phyloP scores from a whole-genome alignment of 495 filamentous ascomycete species.

The Aspergillus ostianus region DNA sequence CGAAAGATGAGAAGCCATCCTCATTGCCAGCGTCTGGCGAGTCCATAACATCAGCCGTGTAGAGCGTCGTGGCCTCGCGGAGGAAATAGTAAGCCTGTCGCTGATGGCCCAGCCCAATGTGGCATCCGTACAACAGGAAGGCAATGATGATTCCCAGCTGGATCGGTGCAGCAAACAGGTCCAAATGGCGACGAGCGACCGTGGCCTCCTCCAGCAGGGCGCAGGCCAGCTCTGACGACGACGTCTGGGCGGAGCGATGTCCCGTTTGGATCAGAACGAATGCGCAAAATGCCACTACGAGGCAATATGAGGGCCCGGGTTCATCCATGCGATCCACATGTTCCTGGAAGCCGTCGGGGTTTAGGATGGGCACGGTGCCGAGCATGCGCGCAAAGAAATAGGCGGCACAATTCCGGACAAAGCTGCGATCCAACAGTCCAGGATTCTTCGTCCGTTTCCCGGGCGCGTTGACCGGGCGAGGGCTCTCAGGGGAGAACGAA shows the following conservation, averaged over 20 bases:
- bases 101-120: slow-evolving; percentile 68
- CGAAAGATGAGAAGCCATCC: slow-evolving; percentile 9
- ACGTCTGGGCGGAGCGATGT: slow-evolving; percentile 9
- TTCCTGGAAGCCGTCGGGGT: slow-evolving; percentile 59
- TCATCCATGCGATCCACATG: slow-evolving; percentile 57
- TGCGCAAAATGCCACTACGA: slow-evolving; percentile 69
- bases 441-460: slow-evolving; percentile 27
- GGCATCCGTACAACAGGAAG: slow-evolving; percentile 70
- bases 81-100: slow-evolving; percentile 73
- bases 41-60: slow-evolving; percentile 43
- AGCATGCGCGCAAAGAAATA: slow-evolving; percentile 79
- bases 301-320: slow-evolving; percentile 68
- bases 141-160: slow-evolving; percentile 62
- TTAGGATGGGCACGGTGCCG: slow-evolving; percentile 69
- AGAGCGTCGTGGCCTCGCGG: slow-evolving; percentile 66
- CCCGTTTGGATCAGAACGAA: slow-evolving; percentile 70
- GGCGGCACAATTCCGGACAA: slow-evolving; percentile 66
- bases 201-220: slow-evolving; percentile 66
- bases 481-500: slow-evolving; percentile 45
- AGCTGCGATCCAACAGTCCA: slow-evolving; percentile 56
- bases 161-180: slow-evolving; percentile 65
- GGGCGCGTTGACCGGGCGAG: slow-evolving; percentile 1
- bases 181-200: slow-evolving; percentile 63
- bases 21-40: slow-evolving; percentile 21
- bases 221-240: slow-evolving; percentile 50